Evolutionary conservation across 2,329 filamentous ascomycete species (phyloP).

Genomic region (Botrytis pseudocinerea): DNA sequence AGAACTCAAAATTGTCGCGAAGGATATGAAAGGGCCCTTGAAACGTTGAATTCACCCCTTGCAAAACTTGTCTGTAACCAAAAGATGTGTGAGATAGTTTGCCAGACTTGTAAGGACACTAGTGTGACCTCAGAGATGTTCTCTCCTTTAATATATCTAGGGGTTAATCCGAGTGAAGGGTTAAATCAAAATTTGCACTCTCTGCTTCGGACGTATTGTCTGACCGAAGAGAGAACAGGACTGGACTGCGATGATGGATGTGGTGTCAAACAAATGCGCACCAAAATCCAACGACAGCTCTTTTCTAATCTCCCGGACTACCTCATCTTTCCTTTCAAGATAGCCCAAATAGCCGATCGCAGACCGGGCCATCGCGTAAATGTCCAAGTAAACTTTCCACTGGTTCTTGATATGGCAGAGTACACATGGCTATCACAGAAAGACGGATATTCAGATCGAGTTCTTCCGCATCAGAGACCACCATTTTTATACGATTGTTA

Average conservation of each 20-base stretch:
- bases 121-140: not conserved
- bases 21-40: not conserved
- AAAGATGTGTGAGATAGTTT: not conserved
- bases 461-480: conserved; percentile 15
- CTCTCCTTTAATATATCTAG: not conserved
- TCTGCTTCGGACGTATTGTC: not conserved
- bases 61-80: conserved; percentile 1
- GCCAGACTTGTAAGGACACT: not conserved
- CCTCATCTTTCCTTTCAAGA: conserved; percentile 6
- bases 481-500: conserved; percentile 23
- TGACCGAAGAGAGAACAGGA: not conserved
- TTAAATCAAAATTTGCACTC: not conserved
- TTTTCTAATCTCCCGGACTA: conserved; percentile 16
- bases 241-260: conserved; percentile 10
- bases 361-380: not conserved
- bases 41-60: not conserved
- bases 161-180: not conserved
- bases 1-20: conserved; percentile 16
- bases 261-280: not conserved
- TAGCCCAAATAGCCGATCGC: not conserved
- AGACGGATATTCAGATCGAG: conserved; percentile 8
- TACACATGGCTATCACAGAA: conserved; percentile 19
- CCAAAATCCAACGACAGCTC: not conserved
- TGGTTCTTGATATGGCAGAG: conserved; percentile 15
- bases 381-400: conserved; percentile 5